Evolutionary conservation across 1,284 basidiomycete genomes (phyloP).

Genomic region (Golubevia sp.): DNA sequence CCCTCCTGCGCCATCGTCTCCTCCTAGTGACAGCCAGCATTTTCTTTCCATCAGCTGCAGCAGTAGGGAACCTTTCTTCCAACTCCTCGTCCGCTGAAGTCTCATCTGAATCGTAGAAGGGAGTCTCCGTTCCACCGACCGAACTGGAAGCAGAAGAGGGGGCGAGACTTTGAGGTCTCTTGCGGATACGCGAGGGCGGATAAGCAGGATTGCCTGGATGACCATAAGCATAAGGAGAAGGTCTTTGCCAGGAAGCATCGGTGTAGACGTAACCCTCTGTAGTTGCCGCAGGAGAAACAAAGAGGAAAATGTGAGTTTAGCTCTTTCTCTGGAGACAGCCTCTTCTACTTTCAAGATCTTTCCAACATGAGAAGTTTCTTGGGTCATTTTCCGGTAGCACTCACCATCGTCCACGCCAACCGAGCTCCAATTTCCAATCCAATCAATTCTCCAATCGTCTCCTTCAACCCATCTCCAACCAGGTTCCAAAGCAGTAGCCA

Average conservation of each 20-base stretch:
- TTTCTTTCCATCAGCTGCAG: slow-evolving; percentile 23
- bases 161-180: background rate
- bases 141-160: background rate
- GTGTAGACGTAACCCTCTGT: slow-evolving; percentile 55
- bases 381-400: background rate
- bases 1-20: slow-evolving; percentile 29
- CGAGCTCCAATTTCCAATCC: slow-evolving; percentile 50
- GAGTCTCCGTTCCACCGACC: background rate
- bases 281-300: background rate
- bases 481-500: slow-evolving; percentile 39
- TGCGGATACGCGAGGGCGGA: slow-evolving; percentile 7
- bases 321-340: background rate
- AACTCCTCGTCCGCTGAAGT: background rate
- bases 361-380: background rate
- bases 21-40: slow-evolving; percentile 24
- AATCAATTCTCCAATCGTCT: slow-evolving; percentile 60
- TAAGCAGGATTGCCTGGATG: slow-evolving; percentile 11
- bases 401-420: slow-evolving; percentile 42
- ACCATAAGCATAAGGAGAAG: slow-evolving; percentile 51
- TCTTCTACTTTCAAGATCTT: background rate
- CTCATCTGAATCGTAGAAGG: slow-evolving; percentile 2
- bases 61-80: slow-evolving; percentile 18
- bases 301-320: background rate
- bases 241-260: slow-evolving; percentile 50
- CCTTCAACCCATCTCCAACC: slow-evolving; percentile 55